phyloP scores from a whole-genome alignment of 1,284 basidiomycete genomes.

The Moesziomyces aphidis region DNA sequence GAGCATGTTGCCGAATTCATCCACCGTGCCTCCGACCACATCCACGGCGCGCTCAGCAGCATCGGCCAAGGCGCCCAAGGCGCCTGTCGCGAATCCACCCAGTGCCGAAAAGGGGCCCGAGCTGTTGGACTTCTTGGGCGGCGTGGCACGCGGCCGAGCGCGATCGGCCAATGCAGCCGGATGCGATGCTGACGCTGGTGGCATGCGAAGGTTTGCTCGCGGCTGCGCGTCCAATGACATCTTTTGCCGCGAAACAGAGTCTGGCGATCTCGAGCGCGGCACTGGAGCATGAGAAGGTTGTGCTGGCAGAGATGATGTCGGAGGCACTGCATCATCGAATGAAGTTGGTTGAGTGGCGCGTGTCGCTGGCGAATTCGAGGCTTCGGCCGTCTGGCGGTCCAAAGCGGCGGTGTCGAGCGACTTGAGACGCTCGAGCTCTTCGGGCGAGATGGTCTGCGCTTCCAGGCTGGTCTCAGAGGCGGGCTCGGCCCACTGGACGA shows the following conservation, averaged over 20 bases:
- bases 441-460: constrained; percentile 36
- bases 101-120: constrained; percentile 39
- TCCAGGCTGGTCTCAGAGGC: constrained; percentile 48
- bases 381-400: constrained; percentile 10
- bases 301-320: not conserved
- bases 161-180: constrained; percentile 9
- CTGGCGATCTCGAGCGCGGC: not conserved
- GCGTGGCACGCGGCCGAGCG: constrained; percentile 23
- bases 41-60: constrained; percentile 48
- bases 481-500: constrained; percentile 52
- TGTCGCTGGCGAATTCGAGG: not conserved
- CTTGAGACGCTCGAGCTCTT: constrained; percentile 41
- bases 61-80: constrained; percentile 37
- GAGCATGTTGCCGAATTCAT: constrained; percentile 45
- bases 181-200: constrained; percentile 3
- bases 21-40: constrained; percentile 47
- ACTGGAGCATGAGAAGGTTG: not conserved
- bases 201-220: constrained; percentile 4
- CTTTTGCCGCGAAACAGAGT: not conserved
- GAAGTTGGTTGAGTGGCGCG: not conserved
- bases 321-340: not conserved
- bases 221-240: not conserved
- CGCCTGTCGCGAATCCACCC: constrained; percentile 44
- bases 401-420: constrained; percentile 25
- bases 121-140: constrained; percentile 28